Conservation (phyloP, 2,329 filamentous ascomycete species). For the Aspergillus bombycis region DNA sequence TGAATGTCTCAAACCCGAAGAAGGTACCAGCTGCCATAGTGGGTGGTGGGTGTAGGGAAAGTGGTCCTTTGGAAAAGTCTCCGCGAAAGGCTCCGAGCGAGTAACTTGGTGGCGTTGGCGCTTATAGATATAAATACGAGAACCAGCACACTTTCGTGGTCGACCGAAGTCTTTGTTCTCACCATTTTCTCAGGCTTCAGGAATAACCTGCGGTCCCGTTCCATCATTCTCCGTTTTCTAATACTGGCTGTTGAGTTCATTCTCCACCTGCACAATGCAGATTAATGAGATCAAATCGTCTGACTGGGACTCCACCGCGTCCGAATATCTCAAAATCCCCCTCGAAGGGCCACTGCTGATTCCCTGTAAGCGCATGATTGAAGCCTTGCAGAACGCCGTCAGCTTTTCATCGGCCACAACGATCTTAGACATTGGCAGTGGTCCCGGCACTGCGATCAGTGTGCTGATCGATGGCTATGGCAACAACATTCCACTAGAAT, state of each 20-base stretch:
- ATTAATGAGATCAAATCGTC: background rate
- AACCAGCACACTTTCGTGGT: background rate
- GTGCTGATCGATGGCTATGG: background rate
- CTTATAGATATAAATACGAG: background rate
- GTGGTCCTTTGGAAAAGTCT: background rate
- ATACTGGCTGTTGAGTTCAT: background rate
- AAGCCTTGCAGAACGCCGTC: background rate
- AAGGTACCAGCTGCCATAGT: too few species aligned
- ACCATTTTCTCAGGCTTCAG: background rate
- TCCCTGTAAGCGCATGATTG: background rate
- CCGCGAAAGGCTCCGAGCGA: background rate
- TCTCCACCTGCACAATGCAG: background rate
- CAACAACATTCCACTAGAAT: background rate
- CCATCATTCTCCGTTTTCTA: background rate
- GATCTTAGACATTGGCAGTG: background rate
- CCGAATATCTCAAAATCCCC: background rate
- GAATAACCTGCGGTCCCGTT: background rate
- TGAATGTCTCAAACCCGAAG: too few species aligned
- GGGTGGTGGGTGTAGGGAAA: background rate
- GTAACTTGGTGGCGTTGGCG: background rate
- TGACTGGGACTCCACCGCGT: background rate
- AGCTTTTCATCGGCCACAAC: background rate
- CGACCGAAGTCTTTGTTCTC: fast-evolving
- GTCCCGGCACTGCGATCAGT: background rate
- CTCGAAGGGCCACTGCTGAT: background rate